A percentile compares a stretch with the other conserved stretches of the same genome.
These are phyloP conservation scores for Venturia asperata DNA, from an alignment of 2,329 filamentous ascomycete genomes.

Conservation along the genomic window DNA sequence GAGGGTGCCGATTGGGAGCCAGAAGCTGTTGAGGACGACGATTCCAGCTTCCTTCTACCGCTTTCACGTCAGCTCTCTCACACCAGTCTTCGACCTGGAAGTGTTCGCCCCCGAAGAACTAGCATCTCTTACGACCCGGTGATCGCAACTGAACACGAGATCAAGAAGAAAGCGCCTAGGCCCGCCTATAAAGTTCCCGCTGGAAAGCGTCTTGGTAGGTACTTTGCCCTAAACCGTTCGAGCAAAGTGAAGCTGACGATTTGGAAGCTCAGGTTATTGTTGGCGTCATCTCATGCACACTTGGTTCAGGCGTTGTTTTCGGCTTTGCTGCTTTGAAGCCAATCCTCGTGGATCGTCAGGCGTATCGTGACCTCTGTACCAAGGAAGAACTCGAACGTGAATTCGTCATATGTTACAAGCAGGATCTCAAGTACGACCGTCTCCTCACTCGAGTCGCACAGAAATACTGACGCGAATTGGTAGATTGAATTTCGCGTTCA, in stretches of 20 bases:
- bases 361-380: slow-evolving; percentile 33
- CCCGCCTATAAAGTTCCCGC: slow-evolving; percentile 17
- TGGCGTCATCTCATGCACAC: slow-evolving; percentile 34
- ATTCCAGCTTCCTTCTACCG: slow-evolving; percentile 31
- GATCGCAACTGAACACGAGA: neutral
- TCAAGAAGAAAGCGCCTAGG: slow-evolving; percentile 3
- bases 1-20: slow-evolving; percentile 43
- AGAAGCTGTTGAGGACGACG: slow-evolving; percentile 26
- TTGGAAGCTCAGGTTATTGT: slow-evolving; percentile 30
- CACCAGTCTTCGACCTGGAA: neutral
- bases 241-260: slow-evolving; percentile 21
- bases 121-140: slow-evolving; percentile 37
- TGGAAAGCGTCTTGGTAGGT: slow-evolving; percentile 29
- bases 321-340: slow-evolving; percentile 37
- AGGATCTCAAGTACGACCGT: slow-evolving; percentile 27
- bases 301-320: slow-evolving; percentile 36
- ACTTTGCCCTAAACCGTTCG: slow-evolving; percentile 14
- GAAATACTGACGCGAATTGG: neutral
- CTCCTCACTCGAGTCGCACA: neutral
- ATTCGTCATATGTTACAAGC: slow-evolving; percentile 34
- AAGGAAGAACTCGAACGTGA: slow-evolving; percentile 29
- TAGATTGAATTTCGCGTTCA: slow-evolving; percentile 20
- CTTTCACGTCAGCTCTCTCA: slow-evolving; percentile 28
- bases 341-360: slow-evolving; percentile 34
- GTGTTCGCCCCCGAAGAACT: slow-evolving; percentile 26